Conservation (phyloP, 768 basidiomycete genomes). For the Amylocystis lapponica region DNA sequence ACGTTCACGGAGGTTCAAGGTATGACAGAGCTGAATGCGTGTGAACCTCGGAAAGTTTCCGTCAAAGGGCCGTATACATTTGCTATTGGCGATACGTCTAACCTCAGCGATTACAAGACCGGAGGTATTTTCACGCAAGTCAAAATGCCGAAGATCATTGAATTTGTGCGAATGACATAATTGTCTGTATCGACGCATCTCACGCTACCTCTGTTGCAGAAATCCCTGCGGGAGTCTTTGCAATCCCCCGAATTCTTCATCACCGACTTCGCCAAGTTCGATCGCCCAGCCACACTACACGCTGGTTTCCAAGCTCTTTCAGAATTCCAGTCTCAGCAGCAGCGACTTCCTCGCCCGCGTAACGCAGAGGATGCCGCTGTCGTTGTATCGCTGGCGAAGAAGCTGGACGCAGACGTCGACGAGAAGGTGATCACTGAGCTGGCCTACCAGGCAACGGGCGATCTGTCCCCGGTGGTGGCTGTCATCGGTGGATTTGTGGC, state of each 20-base stretch:
- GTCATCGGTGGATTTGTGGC: constrained; percentile 97
- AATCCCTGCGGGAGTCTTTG: constrained; percentile 86
- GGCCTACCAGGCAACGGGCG: constrained; percentile 87
- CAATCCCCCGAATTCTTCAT: constrained; percentile 82
- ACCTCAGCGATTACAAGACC: constrained; percentile 66
- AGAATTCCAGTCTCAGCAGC: constrained; percentile 58
- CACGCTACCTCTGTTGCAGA: constrained; percentile 41
- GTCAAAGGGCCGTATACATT: constrained; percentile 99
- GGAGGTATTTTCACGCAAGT: constrained; percentile 98
- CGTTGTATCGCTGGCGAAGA: constrained; percentile 74
- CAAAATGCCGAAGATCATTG: constrained; percentile 95
- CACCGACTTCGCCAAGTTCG: constrained; percentile 97
- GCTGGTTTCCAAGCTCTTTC: constrained; percentile 93
- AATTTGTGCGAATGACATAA: constrained; percentile 64
- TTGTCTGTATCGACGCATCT: background rate
- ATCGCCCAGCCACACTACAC: constrained; percentile 86
- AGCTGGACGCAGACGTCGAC: constrained; percentile 67
- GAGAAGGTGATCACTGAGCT: constrained; percentile 82
- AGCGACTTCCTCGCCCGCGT: constrained; percentile 75
- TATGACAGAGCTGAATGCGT: constrained; percentile 85
- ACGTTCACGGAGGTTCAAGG: constrained; percentile 96
- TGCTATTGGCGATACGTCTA: constrained; percentile 86
- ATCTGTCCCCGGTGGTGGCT: constrained; percentile 84
- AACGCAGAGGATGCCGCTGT: constrained; percentile 73
- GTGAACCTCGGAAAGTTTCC: constrained; percentile 85